Conservation (phyloP, 2,329 filamentous ascomycete species). For the Ceratocystis smalleyi region DNA sequence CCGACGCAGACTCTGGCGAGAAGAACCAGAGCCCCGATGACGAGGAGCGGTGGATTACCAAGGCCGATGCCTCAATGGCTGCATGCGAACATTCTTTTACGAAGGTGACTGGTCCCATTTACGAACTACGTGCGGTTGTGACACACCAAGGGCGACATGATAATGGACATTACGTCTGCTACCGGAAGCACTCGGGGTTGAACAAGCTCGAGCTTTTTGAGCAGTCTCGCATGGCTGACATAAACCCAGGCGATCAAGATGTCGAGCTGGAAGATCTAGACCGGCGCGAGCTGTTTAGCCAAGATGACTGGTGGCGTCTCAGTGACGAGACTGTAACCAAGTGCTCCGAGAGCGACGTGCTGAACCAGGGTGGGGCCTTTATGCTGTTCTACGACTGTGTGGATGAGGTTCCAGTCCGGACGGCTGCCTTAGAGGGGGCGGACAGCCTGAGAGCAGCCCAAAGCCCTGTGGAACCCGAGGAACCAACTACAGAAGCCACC, state of each 20-base stretch:
- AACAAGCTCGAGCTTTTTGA: constrained; percentile 4
- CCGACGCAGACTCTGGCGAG: background rate
- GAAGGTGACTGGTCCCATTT: constrained; percentile 43
- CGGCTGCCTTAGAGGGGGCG: constrained; percentile 20
- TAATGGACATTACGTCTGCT: constrained; percentile 91
- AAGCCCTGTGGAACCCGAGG: background rate
- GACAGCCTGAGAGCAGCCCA: background rate
- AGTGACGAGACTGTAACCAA: constrained; percentile 75
- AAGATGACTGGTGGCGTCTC: constrained; percentile 60
- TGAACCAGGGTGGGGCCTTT: constrained; percentile 69
- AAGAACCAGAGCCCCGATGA: constrained; percentile 11
- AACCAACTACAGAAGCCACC: background rate
- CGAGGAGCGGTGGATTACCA: constrained; percentile 53
- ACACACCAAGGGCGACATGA: constrained; percentile 85
- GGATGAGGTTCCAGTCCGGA: constrained; percentile 35
- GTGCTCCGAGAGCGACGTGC: constrained; percentile 56
- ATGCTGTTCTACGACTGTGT: constrained; percentile 92
- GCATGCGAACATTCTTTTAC: constrained; percentile 37
- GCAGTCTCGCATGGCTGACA: constrained; percentile 15
- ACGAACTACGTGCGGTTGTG: constrained; percentile 67
- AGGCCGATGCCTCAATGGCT: constrained; percentile 60
- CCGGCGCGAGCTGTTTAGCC: constrained; percentile 15
- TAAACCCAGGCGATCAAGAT: constrained; percentile 13
- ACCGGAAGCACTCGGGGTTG: constrained; percentile 45
- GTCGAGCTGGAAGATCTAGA: constrained; percentile 15